phyloP scores from a whole-genome alignment of 2,329 filamentous ascomycete genomes.

The Nemania diffusa region DNA sequence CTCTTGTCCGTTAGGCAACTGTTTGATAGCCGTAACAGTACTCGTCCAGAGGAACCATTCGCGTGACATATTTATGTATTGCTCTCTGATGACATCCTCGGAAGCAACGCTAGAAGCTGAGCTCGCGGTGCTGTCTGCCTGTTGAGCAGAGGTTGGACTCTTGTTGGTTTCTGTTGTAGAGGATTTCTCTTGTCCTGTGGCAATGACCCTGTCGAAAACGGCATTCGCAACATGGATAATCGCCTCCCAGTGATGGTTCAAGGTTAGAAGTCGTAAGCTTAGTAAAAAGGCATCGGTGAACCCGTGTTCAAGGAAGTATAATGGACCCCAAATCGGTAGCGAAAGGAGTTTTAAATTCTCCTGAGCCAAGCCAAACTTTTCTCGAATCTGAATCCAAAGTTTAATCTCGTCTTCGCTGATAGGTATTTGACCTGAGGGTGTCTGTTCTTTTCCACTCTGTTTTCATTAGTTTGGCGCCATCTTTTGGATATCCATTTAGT shows the following conservation, averaged over 20 bases:
- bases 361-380: constrained; percentile 31
- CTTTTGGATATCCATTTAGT: neutral
- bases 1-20: constrained; percentile 12
- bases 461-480: constrained; percentile 1
- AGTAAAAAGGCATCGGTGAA: constrained; percentile 35
- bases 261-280: constrained; percentile 35
- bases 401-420: constrained; percentile 39
- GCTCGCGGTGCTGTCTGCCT: neutral
- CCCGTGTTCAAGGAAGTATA: constrained; percentile 41
- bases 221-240: constrained; percentile 34
- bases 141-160: neutral
- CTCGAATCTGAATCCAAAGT: constrained; percentile 43
- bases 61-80: constrained; percentile 12
- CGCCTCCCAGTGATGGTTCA: constrained; percentile 37
- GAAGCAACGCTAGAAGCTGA: neutral
- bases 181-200: constrained; percentile 28
- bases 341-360: constrained; percentile 40
- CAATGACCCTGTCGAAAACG: constrained; percentile 40
- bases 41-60: constrained; percentile 17
- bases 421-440: constrained; percentile 8
- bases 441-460: constrained; percentile 31
- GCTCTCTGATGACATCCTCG: neutral
- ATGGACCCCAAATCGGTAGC: constrained; percentile 36
- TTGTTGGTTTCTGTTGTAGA: constrained; percentile 17
- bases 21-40: neutral